These are phyloP conservation scores for Neurospora sp. DNA, from an alignment of 495 filamentous ascomycete genomes.

Conservation along the genomic window DNA sequence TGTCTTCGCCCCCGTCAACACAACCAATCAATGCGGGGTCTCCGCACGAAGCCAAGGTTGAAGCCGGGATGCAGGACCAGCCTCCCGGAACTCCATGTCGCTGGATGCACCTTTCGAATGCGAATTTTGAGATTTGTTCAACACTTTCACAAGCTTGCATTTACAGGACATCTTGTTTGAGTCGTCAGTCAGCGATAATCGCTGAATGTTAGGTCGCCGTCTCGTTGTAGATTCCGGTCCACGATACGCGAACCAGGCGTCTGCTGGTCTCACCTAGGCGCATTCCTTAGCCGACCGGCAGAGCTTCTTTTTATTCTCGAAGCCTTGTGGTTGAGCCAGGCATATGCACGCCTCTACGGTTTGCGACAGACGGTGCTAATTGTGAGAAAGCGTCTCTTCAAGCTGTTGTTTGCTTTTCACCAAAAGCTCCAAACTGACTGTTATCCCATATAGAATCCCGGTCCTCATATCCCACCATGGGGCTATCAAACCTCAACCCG, in stretches of 20 bases:
- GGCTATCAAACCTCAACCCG: conserved; percentile 17
- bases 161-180: neutral
- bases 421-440: neutral
- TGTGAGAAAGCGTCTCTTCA: neutral
- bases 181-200: neutral
- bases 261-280: neutral
- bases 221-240: neutral
- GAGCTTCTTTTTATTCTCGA: neutral
- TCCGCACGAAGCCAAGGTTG: neutral
- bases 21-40: neutral
- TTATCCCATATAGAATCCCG: neutral
- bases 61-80: neutral
- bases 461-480: conserved; percentile 11
- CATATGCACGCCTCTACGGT: neutral
- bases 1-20: neutral
- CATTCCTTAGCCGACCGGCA: neutral
- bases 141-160: neutral
- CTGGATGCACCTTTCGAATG: neutral
- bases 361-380: neutral
- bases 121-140: neutral
- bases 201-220: neutral
- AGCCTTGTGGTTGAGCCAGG: neutral
- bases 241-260: neutral
- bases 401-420: neutral
- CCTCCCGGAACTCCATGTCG: neutral